These are phyloP conservation scores for Nicotiana otophora DNA, from an alignment of 257 asterid genomes.

Conservation along the genomic window DNA sequence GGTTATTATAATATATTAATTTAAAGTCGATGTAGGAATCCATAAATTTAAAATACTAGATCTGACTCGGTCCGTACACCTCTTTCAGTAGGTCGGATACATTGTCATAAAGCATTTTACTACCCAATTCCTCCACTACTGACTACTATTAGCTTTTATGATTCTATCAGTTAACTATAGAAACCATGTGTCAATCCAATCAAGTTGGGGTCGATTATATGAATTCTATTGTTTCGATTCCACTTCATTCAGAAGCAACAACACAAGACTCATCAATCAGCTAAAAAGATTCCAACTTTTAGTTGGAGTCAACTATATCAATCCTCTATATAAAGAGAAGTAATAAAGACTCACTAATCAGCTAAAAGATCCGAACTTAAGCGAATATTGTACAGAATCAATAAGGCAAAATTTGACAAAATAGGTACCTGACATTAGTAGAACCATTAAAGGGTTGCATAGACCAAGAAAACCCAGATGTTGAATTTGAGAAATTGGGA, in stretches of 20 bases:
- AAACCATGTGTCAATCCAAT: too few species aligned
- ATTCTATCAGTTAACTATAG: too few species aligned
- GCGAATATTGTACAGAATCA: background rate
- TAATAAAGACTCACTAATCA: background rate
- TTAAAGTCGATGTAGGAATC: too few species aligned
- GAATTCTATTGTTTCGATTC: too few species aligned
- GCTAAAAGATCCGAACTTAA: background rate
- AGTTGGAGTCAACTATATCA: background rate
- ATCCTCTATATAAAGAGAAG: background rate
- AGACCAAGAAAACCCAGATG: constrained; percentile 65
- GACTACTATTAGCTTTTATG: too few species aligned
- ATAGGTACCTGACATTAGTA: constrained; percentile 41
- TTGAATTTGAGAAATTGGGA: constrained; percentile 42
- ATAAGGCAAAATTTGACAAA: background rate
- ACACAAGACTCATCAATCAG: background rate
- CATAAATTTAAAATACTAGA: too few species aligned
- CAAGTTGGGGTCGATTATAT: too few species aligned
- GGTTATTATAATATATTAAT: too few species aligned
- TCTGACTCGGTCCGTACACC: too few species aligned
- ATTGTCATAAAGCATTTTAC: too few species aligned
- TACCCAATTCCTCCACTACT: too few species aligned
- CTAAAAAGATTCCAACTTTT: background rate
- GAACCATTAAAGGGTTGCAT: constrained; percentile 55
- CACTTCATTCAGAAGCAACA: background rate
- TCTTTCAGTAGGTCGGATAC: too few species aligned